Base-by-base conservation (phyloP, 208 protist species). In the Trypanosoma grayi region DNA sequence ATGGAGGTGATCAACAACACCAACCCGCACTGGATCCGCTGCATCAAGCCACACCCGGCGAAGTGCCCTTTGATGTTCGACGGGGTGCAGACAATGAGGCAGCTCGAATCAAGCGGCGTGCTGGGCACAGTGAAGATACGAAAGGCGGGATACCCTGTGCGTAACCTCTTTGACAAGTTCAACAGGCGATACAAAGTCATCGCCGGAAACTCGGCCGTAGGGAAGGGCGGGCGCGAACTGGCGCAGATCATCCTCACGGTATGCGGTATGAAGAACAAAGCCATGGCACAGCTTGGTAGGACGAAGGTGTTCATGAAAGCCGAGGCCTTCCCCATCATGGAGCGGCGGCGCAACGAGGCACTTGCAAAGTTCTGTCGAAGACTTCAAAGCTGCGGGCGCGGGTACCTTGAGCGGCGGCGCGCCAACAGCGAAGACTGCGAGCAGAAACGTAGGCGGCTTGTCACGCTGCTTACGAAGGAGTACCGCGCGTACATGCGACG, bases 11-110 rank as follows among this genome's bases (percentile, higher is more conserved):
- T 83, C 33, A 66, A 79, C 18, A 66, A 33, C 24, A 83, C 76
- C 0, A 79, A 70, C 25, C 76, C 76, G 13, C 76, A 83, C 34
- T 83, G 72, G 72, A 83, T 83, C 48, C 62, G 76, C 44, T 79
- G 72, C 39, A 66, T 83, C 24, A 83, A 83, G 28, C 76, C 76
- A 24, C 71, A 83, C 36, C 60, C 72, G 2, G 67, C 53, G 9
- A 78, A 79, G 52, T 75, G 76, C 25, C 67, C 76, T 37, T 50
- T 39, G 16, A 70, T 74, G 54, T 73, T 83, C 31, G 62, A 75
- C 39, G 69, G 65, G 31, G 14, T 66, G 25, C 39, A 52, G n/a
- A 71, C 57, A n/a, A 71, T 79, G 51, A 41, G 43, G 6, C 76
- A 83, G 28, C 44, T 83, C 13, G 65, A 72, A 10, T 83, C 66